Conservation (phyloP, 2,329 filamentous ascomycete genomes). For the Botrytis byssoidea region DNA sequence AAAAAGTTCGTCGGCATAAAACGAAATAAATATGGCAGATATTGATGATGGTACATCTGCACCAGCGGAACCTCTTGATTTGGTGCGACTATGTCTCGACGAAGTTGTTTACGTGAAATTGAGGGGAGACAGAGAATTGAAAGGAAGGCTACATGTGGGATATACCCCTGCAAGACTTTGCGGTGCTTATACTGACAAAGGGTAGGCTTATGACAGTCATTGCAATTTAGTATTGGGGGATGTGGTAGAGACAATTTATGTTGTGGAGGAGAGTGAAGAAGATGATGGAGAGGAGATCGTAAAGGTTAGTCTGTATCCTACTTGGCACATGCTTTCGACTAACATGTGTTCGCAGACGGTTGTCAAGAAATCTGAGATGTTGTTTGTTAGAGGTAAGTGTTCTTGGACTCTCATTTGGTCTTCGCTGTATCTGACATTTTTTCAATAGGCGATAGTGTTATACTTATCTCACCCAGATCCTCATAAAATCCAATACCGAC, state of each 20-base stretch:
- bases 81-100: constrained; percentile 90
- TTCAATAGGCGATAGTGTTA: constrained; percentile 66
- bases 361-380: constrained; percentile 97
- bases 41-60: constrained; percentile 66
- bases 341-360: constrained; percentile 60
- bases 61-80: constrained; percentile 86
- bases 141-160: constrained; percentile 88
- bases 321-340: neutral
- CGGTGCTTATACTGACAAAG: constrained; percentile 26
- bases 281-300: constrained; percentile 64
- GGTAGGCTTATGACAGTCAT: constrained; percentile 93
- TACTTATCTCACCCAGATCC: constrained; percentile 61
- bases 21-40: constrained; percentile 71
- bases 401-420: neutral
- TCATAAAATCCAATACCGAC: constrained; percentile 23
- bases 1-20: constrained; percentile 18
- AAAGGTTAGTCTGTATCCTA: constrained; percentile 54
- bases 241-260: constrained; percentile 95
- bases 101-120: constrained; percentile 98
- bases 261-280: constrained; percentile 83
- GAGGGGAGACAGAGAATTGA: constrained; percentile 89
- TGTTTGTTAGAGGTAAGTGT: constrained; percentile 86
- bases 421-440: constrained; percentile 25
- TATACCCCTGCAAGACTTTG: constrained; percentile 6
- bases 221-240: constrained; percentile 96